Evolutionary conservation across 2,329 filamentous ascomycete species (phyloP), one percentile per base, ranked within the genome.

Genomic region (Juglanconis sp.): DNA sequence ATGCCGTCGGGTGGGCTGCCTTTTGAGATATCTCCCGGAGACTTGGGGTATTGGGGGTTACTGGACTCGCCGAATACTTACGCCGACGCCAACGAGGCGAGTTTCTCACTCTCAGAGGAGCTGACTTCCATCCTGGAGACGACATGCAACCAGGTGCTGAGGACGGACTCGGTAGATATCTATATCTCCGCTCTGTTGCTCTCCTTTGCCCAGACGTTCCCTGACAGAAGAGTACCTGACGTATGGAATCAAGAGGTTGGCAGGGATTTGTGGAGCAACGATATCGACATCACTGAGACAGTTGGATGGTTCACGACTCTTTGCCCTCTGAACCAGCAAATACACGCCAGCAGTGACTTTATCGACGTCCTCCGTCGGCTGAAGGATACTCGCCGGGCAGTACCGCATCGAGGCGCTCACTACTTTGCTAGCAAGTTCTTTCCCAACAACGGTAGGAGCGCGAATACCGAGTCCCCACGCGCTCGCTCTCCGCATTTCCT

Each of bases 281-380:
- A 79, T 15, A 72, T 81, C 11, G 81, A 86, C 68, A 76, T 85
- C 1, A 78, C 79, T 4, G 75, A 83, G 55, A 86, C 83, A 0
- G 82, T 87, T 0, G 84, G 84, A 2, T 86, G 83, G 83, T 85
- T 87, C 63, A 85, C 83, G 2, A 79, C 82, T 0, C 71, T 87
- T 11, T 82, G 78, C 53, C 84, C 84, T 0, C 72, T 86, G 5
- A 73, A 75, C 1, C 71, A 80, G 3, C 74, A 75, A 8, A 66
- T 78, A 1, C 75, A 79, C 2, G 70, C 73, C 2, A 69, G 74
- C 2, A 77, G 81, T 36, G 81, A 85, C 60, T 69, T 85, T 15
- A 69, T 84, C 44, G 73, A 80, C 11, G 77, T 81, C 0, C 69
- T 86, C 10, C 78, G 78, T n/a, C 72, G 78, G 31, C 73, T 84